phyloP scores from a whole-genome alignment of 2,329 filamentous ascomycete species.

The Scolecobasidium constrictum region DNA sequence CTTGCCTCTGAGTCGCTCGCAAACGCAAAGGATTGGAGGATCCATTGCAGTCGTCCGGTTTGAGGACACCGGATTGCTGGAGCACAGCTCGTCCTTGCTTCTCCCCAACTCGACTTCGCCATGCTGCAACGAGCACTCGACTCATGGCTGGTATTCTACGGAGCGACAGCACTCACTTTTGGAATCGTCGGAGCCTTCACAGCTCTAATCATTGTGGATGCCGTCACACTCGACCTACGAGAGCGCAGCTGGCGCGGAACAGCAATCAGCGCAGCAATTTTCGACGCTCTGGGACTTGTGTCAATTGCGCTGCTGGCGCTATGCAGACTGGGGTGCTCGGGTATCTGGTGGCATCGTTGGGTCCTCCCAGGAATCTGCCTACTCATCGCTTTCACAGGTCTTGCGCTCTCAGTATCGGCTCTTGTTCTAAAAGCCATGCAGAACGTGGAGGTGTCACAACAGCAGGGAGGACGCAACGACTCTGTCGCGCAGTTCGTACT shows the following conservation, averaged over 20 bases:
- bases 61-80: too few relatives aligned
- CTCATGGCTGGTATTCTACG: constrained; percentile 1
- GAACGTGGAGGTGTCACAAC: not conserved
- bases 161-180: constrained; percentile 7
- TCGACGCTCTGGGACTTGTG: not conserved
- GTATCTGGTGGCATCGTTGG: constrained; percentile 3
- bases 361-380: not conserved
- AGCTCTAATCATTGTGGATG: constrained; percentile 3
- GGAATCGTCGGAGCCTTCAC: constrained; percentile 24
- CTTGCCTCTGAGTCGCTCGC: too few relatives aligned
- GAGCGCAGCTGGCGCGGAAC: not conserved
- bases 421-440: constrained; percentile 4
- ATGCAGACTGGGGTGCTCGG: not conserved
- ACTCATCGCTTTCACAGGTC: not conserved
- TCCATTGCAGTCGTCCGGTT: too few relatives aligned
- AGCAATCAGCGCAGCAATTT: constrained; percentile 1
- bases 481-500: not conserved
- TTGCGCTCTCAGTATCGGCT: not conserved
- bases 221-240: not conserved
- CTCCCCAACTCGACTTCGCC: too few relatives aligned
- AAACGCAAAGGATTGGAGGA: too few relatives aligned
- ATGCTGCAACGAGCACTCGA: not conserved
- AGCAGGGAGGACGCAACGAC: not conserved
- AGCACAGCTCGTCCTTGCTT: too few relatives aligned
- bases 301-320: not conserved